Conservation (phyloP, 495 filamentous ascomycete genomes). For the Penicillium paxilli region DNA sequence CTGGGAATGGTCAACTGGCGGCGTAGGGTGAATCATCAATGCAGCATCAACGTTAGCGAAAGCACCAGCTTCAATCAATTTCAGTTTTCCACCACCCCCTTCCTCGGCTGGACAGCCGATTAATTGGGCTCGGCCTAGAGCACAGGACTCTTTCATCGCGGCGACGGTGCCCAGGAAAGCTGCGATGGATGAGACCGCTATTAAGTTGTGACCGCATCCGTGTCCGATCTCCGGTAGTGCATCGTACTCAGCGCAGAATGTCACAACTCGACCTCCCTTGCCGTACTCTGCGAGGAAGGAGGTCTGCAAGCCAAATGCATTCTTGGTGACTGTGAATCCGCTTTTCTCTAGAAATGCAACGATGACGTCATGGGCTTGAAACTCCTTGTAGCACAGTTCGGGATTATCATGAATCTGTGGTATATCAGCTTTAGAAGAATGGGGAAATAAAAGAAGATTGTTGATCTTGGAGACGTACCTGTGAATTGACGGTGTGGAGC, state of each 20-base stretch:
- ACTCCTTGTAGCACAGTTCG: slow-evolving; percentile 52
- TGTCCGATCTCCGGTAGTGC: slow-evolving; percentile 57
- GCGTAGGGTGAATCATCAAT: slow-evolving; percentile 48
- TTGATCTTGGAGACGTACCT: not conserved
- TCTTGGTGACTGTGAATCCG: slow-evolving; percentile 47
- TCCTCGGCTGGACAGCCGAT: slow-evolving; percentile 68
- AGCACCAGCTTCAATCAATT: slow-evolving; percentile 56
- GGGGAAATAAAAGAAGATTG: no score
- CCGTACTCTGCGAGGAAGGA: slow-evolving; percentile 22
- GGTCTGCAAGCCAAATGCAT: slow-evolving; percentile 30
- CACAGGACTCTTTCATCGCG: slow-evolving; percentile 33
- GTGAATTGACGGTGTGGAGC: not conserved
- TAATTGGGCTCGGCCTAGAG: slow-evolving; percentile 54
- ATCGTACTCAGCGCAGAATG: slow-evolving; percentile 39
- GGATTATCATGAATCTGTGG: slow-evolving; percentile 37
- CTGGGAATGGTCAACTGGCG: not conserved
- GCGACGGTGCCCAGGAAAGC: slow-evolving; percentile 50
- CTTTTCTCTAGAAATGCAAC: slow-evolving; percentile 44
- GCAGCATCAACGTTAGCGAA: slow-evolving; percentile 57
- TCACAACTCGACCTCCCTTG: slow-evolving; percentile 23
- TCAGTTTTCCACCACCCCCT: slow-evolving; percentile 64
- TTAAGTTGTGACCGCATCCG: slow-evolving; percentile 65
- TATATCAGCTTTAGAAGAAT: no score
- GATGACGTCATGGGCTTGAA: slow-evolving; percentile 51
- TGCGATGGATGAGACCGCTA: slow-evolving; percentile 54